Conservation (phyloP, 2,329 filamentous ascomycete species). For the Saccharata proteae region DNA sequence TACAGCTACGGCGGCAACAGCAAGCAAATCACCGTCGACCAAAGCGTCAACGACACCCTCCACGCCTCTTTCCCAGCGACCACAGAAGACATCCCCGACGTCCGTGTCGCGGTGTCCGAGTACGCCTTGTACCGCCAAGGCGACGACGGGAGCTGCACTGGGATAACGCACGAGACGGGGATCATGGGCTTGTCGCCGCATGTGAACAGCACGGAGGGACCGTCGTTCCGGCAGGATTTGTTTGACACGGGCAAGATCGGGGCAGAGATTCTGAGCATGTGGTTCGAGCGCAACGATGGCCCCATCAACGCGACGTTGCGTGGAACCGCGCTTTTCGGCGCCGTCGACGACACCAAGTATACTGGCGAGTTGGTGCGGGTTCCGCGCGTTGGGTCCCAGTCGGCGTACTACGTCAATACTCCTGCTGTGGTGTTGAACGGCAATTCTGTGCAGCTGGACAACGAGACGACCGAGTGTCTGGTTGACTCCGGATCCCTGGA, state of each 20-base stretch:
- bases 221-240: slow-evolving; percentile 21
- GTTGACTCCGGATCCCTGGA: slow-evolving; percentile 20
- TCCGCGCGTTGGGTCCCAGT: slow-evolving; percentile 9
- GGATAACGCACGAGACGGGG: slow-evolving; percentile 12
- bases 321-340: slow-evolving; percentile 22
- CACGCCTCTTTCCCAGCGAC: slow-evolving; percentile 8
- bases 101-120: slow-evolving; percentile 17
- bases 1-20: slow-evolving; percentile 10
- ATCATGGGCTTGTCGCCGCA: slow-evolving; percentile 21
- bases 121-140: slow-evolving; percentile 13
- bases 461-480: slow-evolving; percentile 13
- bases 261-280: slow-evolving; percentile 20
- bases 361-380: slow-evolving; percentile 20
- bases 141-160: slow-evolving; percentile 12
- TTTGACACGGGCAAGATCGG: slow-evolving; percentile 16
- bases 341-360: slow-evolving; percentile 23
- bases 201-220: slow-evolving; percentile 14
- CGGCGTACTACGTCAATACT: slow-evolving; percentile 3
- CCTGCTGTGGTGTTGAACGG: background rate
- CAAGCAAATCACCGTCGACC: slow-evolving; percentile 8
- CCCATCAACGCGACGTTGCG: slow-evolving; percentile 14
- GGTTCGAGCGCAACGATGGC: slow-evolving; percentile 20
- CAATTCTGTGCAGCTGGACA: background rate
- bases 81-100: slow-evolving; percentile 15
- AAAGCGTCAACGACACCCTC: slow-evolving; percentile 7